Evolutionary conservation across 805 yeast species (phyloP).

Genomic region (Myxozyma monticola): DNA sequence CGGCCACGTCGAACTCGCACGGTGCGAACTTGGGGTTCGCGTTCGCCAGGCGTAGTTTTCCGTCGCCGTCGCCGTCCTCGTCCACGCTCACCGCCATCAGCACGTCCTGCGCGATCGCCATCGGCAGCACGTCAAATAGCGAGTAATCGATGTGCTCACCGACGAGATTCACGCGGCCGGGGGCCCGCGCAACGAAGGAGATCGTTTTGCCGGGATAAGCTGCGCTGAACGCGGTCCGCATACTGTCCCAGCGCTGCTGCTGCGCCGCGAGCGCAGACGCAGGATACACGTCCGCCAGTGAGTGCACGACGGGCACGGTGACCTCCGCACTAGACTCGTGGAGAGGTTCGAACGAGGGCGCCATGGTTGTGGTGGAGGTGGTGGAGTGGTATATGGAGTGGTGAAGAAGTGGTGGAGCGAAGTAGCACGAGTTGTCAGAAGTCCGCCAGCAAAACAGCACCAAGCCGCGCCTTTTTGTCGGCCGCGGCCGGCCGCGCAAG

Average conservation of each 20-base stretch:
- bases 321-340: not conserved
- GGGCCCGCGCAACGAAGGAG: conserved; percentile 58
- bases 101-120: conserved; percentile 68
- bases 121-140: conserved; percentile 65
- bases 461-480: too few species aligned
- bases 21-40: conserved; percentile 36
- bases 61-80: conserved; percentile 17
- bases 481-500: too few species aligned
- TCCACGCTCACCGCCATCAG: conserved; percentile 51
- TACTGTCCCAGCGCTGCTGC: conserved; percentile 9
- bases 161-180: conserved; percentile 74
- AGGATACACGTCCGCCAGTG: conserved; percentile 15
- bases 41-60: conserved; percentile 42
- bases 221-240: conserved; percentile 1
- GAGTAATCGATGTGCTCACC: conserved; percentile 77
- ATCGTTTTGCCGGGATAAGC: conserved; percentile 35
- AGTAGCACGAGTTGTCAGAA: too few species aligned
- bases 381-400: too few species aligned
- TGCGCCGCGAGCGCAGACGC: conserved; percentile 7
- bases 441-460: too few species aligned
- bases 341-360: conserved; percentile 8
- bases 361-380: too few species aligned
- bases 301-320: conserved; percentile 9
- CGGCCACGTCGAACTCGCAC: conserved; percentile 18
- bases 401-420: too few species aligned